Evolutionary conservation across 2,329 filamentous ascomycete genomes (phyloP).

Genomic region (Monosporascus sp.): DNA sequence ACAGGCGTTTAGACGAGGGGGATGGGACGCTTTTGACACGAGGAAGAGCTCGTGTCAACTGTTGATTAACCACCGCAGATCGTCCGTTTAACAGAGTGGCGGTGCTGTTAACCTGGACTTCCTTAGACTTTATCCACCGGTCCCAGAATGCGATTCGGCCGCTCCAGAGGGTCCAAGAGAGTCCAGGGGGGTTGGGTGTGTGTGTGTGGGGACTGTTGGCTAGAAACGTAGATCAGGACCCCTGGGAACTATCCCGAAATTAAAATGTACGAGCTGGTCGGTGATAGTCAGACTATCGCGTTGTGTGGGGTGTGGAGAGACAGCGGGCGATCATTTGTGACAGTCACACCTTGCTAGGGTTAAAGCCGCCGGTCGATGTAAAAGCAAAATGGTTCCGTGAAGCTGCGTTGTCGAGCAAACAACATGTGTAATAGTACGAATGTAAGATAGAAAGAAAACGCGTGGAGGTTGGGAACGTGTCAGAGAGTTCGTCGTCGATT

Average conservation of each 20-base stretch:
- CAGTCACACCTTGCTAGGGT: not conserved
- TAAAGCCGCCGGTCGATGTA: not conserved
- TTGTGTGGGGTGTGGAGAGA: conserved; percentile 1
- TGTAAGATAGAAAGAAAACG: not conserved
- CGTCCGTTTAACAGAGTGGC: conserved; percentile 2
- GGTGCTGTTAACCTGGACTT: conserved; percentile 2
- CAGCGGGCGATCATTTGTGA: not conserved
- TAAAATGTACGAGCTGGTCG: not conserved
- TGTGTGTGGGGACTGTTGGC: conserved; percentile 1
- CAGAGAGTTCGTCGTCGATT: too few species aligned
- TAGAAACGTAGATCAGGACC: conserved; percentile 9
- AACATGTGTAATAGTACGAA: not conserved
- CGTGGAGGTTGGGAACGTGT: too few species aligned
- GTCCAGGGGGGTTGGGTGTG: not conserved
- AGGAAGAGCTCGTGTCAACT: not conserved
- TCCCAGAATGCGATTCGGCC: not conserved
- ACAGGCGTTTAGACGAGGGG: conserved; percentile 2
- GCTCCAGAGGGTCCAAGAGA: conserved; percentile 5
- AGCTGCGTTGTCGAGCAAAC: not conserved
- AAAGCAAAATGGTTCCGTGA: not conserved
- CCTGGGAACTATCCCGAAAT: not conserved
- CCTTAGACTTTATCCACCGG: not conserved
- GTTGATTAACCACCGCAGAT: not conserved
- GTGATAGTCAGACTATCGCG: not conserved
- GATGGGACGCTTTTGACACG: not conserved